Percentiles rank a stretch among this genome's conserved stretches.
Evolutionary conservation across 1,284 basidiomycete species (phyloP).

Genomic region (Trichosporon sp.): DNA sequence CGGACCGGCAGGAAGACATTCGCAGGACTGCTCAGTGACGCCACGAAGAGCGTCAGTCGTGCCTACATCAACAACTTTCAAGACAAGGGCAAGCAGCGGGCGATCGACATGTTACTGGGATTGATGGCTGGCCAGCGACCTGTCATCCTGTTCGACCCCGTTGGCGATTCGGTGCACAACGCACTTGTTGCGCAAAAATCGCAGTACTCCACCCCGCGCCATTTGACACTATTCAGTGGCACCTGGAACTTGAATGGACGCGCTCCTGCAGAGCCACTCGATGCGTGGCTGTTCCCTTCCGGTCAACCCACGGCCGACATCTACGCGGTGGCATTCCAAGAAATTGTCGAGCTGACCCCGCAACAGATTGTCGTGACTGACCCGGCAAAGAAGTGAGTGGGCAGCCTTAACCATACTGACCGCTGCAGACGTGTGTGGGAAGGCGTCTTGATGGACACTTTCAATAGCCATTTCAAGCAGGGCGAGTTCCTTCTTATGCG

Average conservation of each 20-base stretch:
- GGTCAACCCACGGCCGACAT: constrained; percentile 66
- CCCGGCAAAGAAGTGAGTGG: constrained; percentile 78
- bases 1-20: constrained; percentile 90
- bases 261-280: constrained; percentile 76
- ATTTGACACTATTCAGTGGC: constrained; percentile 77
- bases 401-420: not conserved
- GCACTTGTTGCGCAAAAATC: constrained; percentile 68
- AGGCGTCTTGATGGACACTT: constrained; percentile 72
- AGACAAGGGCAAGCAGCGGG: constrained; percentile 89
- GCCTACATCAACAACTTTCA: constrained; percentile 99
- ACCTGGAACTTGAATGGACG: constrained; percentile 96
- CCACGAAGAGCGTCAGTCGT: constrained; percentile 87
- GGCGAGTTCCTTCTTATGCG: constrained; percentile 82
- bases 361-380: constrained; percentile 97
- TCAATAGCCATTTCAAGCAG: constrained; percentile 67
- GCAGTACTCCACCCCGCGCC: constrained; percentile 81
- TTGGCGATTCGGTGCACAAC: constrained; percentile 80
- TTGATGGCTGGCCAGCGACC: constrained; percentile 84
- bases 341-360: constrained; percentile 94
- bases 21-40: constrained; percentile 89
- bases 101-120: constrained; percentile 94
- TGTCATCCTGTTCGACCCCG: constrained; percentile 90
- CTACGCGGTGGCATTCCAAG: constrained; percentile 92
- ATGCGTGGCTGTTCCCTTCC: constrained; percentile 85
- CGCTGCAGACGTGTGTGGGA: constrained; percentile 78